Evolutionary conservation across 2,329 filamentous ascomycete species (phyloP).

Genomic region (Ascocoryne sarcoides): DNA sequence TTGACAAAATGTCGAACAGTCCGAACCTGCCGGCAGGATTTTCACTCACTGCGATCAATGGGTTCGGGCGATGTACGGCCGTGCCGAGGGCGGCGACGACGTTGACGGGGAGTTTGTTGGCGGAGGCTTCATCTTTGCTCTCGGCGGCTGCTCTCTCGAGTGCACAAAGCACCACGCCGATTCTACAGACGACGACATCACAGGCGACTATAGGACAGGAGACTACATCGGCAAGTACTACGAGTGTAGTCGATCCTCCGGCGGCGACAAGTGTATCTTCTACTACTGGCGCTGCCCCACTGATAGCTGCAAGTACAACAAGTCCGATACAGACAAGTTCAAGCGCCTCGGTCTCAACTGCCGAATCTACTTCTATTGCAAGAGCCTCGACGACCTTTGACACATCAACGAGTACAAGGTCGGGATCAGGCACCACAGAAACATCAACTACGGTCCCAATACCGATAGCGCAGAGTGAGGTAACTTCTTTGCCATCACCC

Average conservation of each 20-base stretch:
- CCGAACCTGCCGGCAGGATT: conserved; percentile 36
- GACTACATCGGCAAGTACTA: not conserved
- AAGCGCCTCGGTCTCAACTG: not conserved
- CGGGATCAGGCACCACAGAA: not conserved
- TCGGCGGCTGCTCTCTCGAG: conserved; percentile 1
- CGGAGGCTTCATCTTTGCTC: conserved; percentile 5
- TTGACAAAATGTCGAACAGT: conserved; percentile 33
- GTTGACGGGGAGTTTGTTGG: conserved; percentile 11
- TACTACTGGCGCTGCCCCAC: not conserved
- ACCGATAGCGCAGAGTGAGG: conserved; percentile 20
- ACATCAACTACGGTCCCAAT: conserved; percentile 1
- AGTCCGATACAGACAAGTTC: not conserved
- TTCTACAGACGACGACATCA: conserved; percentile 5
- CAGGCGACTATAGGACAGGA: not conserved
- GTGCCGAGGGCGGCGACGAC: conserved; percentile 33
- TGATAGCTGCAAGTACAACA: not conserved
- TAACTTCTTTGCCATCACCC: conserved; percentile 7
- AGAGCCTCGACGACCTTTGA: conserved; percentile 5
- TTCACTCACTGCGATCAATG: conserved; percentile 41
- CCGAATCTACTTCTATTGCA: not conserved
- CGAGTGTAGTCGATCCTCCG: not conserved
- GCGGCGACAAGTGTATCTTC: not conserved
- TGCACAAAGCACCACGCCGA: not conserved
- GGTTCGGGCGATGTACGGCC: conserved; percentile 44
- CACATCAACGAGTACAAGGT: not conserved